Evolutionary conservation across 345 rosid species (phyloP), one percentile per base, ranked within the genome.

Genomic region (Eucalyptus guilfoylei): DNA sequence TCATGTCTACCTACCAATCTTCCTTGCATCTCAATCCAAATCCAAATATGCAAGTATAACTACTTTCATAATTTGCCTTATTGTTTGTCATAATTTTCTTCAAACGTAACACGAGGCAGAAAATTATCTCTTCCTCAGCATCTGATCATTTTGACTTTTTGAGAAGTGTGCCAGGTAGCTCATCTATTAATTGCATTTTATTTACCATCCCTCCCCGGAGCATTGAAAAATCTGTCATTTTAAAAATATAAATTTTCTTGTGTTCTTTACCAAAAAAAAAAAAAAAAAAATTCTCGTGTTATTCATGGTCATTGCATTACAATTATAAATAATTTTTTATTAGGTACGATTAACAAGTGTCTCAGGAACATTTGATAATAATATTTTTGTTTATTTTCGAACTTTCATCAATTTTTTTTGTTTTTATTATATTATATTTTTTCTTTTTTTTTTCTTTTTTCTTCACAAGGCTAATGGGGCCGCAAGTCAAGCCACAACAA

Each of bases 401-500:
- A 72, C 13, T 55, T 55, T 24, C 0, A 55, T 23, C 24, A 55
- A 55, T 24, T 55, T 55, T 55, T 55, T 0, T 55, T 24, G 6
- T 23, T 24, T 24, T 55, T 55, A 55, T 24, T 55, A 9, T 55
- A 55, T 23, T 8, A 2, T 23, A 0, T 9, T 54, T 23, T 23
- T 50, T 19, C 1, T 7, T 52, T 17, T 52, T 17, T 52, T 1
- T 1, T 8, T 8, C 0, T 52, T 54, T 54, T 19, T 52, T 21
- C 26, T 54, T 23, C 0, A 23, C 0, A 54, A 1, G 60, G 60
- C 60, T 54, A 21, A 23, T 54, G 60, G 11, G 60, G 28, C 11
- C 0, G 1, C 11, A 0, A 4, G 1, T 23, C 60, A 54, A 8
- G 28, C 60, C 60, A 54, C 60, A 8, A 2, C 60, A 23, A 54